Base-by-base conservation (phyloP, 108 stramenopile genomes). In the Cyclotella choctawhatcheeana region DNA sequence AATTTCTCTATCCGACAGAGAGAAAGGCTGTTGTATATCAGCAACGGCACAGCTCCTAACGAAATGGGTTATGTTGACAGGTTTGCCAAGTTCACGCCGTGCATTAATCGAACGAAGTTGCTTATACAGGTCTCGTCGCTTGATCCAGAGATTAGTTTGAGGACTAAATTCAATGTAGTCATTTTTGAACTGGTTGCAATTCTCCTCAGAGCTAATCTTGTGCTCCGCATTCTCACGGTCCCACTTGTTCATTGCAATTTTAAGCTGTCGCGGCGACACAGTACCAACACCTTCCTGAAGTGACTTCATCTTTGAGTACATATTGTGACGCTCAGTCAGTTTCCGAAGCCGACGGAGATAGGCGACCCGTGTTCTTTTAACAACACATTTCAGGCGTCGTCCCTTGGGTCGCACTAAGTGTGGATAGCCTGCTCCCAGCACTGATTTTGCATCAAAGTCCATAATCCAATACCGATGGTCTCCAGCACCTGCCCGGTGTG, bases 401-500 rank as follows among this genome's bases (percentile, higher is more conserved):
- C 37, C 37, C 0, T 32, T 4, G 3, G 60, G 60, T 35, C 34
- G 3, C 3, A 8, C 22, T 3, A 35, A 24, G 3, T 17, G n/a
- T 2, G 60, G 60, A 12, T 31, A 31, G 5, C 18, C n/a, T 3
- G 22, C 22, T 0, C 60, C 60, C 0, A 61, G 17, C 2, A 61
- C 16, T 0, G 60, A 61, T n/a, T 61, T 24, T 61, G 60, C 60
- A 10, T 17, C 17, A 10, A 61, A 61, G 10, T 61, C 60, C 17
- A 40, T 24, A 2, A 61, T 21, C 10, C 37, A 22, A 10, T 37
- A 34, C 2, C 37, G 60, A 35, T 61, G 60, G 21, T 61, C 60
- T 3, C 60, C 60, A 10, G 10, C 22, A 13, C 60, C 60, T 61
- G 33, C 60, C 10, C 34, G 22, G 21, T 61, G 60, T 18, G 29